Evolutionary conservation across 2,329 filamentous ascomycete genomes (phyloP), one percentile per base, ranked within the genome.

Genomic region (Penicillium fuscoglaucum): DNA sequence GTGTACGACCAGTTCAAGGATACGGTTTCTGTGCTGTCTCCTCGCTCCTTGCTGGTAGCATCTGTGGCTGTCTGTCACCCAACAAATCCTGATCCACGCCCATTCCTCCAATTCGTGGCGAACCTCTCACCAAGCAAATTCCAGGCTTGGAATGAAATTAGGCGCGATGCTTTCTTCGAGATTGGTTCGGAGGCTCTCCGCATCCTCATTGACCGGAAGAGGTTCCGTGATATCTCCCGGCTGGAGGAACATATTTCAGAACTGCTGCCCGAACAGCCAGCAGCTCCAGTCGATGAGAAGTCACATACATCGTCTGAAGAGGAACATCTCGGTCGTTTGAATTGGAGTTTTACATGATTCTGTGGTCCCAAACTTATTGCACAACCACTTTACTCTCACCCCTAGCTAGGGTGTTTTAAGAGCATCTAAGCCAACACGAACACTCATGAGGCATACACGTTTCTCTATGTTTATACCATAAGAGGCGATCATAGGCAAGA

Each of bases 51-150:
- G n/a, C 60, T 73, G 52, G 60, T 60, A 6, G 66, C 70, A 19
- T 66, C 70, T 10, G 63, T 76, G 29, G 65, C 65, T 8, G 61
- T 79, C 46, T 75, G 74, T 43, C 75, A 79, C 58, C 77, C 77
- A 2, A 69, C 66, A 6, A 51, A 69, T 24, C 76, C 76, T 9
- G 68, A 72, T 40, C 60, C 72, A 4, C 54, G 57, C 8, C 70
- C 68, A 6, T 68, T 76, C 37, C 56, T 76, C n/a, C 49, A 64
- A 13, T 70, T 70, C 52, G 62, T 70, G 39, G 65, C 68, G 45
- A 53, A 33, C 6, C 41, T 71, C 19, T 64, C 70, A 26, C 59
- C 64, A 8, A 52, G 52, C 24, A 59, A 61, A 19, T 57, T 69
- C 21, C 60, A 64, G 21, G 46, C 56, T 9, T 69, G 61, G 63